Evolutionary conservation across 2,329 filamentous ascomycete species (phyloP), one percentile per base, ranked within the genome.

Genomic region (Neobulgaria alba): DNA sequence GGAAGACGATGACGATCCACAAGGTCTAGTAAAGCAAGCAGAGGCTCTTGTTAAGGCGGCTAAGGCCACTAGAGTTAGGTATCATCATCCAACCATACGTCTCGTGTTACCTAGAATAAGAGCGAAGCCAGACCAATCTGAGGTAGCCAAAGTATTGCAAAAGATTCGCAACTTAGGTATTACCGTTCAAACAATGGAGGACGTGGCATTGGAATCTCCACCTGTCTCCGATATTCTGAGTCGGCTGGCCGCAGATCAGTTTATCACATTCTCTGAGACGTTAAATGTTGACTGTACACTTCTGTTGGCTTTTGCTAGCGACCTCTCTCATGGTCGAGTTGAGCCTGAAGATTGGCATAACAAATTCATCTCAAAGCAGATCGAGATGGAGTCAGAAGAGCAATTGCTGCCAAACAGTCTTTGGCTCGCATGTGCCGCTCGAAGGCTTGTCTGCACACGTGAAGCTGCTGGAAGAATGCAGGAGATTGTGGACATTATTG

Each of bases 291-390:
- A 77, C 55, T 76, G 72, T 55, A 85, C 81, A 0, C 71, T 85
- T 40, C 67, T 85, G 2, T 69, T 85, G 4, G 80, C 79, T 3
- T 64, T 84, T 14, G 73, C 80, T 2, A 83, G 78, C 3, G 81
- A 85, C 51, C 71, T 85, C 21, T 59, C 62, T 23, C 51, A 59
- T 55, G 62, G 53, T 5, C 46, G 46, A 16, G 55, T 60, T 10
- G 52, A 57, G 21, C 41, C 47, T 5, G 41, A 54, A 40, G 52
- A 60, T 38, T 59, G 56, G 57, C 56, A 60, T 43, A 54, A 59
- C 36, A 48, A 52, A 35, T 50, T 50, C 29, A 51, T 61, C 5
- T 41, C 45, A 1, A 41, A 45, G 23, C 80, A 85, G 53, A 79
- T 85, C 44, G 68, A 77, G 46, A 66, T 77, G 34, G 81, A 85